Evolutionary conservation across 2,329 filamentous ascomycete species (phyloP).

Genomic region (Fusarium tuaranense): DNA sequence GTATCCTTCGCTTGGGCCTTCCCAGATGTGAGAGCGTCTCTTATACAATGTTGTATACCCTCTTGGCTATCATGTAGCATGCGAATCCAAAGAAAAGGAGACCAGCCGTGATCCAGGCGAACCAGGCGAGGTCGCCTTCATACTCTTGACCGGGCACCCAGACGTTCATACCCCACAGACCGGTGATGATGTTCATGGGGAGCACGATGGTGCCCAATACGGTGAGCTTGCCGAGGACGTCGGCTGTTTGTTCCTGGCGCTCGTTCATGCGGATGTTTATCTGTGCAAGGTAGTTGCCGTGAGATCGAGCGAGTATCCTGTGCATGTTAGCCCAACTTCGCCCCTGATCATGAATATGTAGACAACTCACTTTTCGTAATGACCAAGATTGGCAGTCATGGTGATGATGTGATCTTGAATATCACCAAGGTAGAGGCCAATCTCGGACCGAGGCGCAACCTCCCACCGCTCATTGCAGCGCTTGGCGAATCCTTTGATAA

Average conservation of each 20-base stretch:
- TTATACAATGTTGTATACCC: slow-evolving; percentile 83
- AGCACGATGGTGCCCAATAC: slow-evolving; percentile 97
- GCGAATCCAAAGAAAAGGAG: slow-evolving; percentile 81
- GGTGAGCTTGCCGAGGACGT: slow-evolving; percentile 93
- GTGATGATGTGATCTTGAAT: slow-evolving; percentile 99
- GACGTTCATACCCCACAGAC: slow-evolving; percentile 99
- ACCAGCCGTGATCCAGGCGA: slow-evolving; percentile 78
- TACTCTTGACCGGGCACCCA: slow-evolving; percentile 92
- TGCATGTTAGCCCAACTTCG: slow-evolving; percentile 13
- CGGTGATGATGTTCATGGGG: slow-evolving; percentile 99
- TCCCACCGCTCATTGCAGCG: slow-evolving; percentile 98
- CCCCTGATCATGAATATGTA: background rate
- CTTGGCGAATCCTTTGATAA: slow-evolving; percentile 99
- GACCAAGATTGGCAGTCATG: slow-evolving; percentile 95
- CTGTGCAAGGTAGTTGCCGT: slow-evolving; percentile 98
- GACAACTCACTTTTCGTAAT: slow-evolving; percentile 88
- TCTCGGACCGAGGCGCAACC: slow-evolving; percentile 92
- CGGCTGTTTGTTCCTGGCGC: slow-evolving; percentile 93
- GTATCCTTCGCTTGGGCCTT: background rate
- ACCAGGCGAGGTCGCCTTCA: slow-evolving; percentile 81
- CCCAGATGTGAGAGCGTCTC: background rate
- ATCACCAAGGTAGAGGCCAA: slow-evolving; percentile 96
- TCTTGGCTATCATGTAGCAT: slow-evolving; percentile 86
- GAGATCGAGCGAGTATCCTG: slow-evolving; percentile 89
- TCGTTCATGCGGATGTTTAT: slow-evolving; percentile 99